Evolutionary conservation across 2,329 filamentous ascomycete species (phyloP).

Genomic region (Massarina eburnea): DNA sequence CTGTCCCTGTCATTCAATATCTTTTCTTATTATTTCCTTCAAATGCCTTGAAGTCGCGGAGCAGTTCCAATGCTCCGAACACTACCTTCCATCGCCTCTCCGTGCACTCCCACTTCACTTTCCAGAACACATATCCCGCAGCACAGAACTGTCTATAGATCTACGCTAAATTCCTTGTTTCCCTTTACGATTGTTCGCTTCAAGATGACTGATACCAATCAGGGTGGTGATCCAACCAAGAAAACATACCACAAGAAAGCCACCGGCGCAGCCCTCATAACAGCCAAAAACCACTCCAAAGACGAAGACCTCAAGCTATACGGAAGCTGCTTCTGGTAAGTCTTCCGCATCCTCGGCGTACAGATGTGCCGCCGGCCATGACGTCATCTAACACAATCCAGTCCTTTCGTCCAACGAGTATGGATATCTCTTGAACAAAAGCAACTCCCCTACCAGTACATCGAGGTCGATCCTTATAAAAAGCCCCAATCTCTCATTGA

Average conservation of each 20-base stretch:
- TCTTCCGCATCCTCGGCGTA: slow-evolving; percentile 9
- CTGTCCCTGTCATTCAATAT: not conserved
- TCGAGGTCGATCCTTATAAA: slow-evolving; percentile 79
- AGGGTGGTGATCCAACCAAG: slow-evolving; percentile 52
- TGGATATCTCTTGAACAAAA: slow-evolving; percentile 89
- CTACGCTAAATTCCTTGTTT: not conserved
- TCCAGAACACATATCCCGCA: not conserved
- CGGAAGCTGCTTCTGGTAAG: slow-evolving; percentile 80
- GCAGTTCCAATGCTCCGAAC: not conserved
- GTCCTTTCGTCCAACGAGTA: slow-evolving; percentile 82
- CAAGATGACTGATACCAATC: slow-evolving; percentile 53
- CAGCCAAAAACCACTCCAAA: slow-evolving; percentile 69
- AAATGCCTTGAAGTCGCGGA: slow-evolving; percentile 2
- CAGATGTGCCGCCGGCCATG: no score
- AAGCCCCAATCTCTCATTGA: slow-evolving; percentile 71
- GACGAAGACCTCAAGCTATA: slow-evolving; percentile 75
- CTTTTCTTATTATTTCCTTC: not conserved
- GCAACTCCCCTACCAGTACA: slow-evolving; percentile 77
- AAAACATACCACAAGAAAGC: slow-evolving; percentile 73
- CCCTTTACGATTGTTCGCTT: slow-evolving; percentile 9
- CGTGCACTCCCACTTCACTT: not conserved
- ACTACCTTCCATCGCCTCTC: not conserved
- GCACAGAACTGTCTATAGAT: not conserved
- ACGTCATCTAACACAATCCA: slow-evolving; percentile 35
- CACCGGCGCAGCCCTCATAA: slow-evolving; percentile 69